Base-by-base conservation (phyloP, 805 yeast species). In the Wickerhamiella galacta region DNA sequence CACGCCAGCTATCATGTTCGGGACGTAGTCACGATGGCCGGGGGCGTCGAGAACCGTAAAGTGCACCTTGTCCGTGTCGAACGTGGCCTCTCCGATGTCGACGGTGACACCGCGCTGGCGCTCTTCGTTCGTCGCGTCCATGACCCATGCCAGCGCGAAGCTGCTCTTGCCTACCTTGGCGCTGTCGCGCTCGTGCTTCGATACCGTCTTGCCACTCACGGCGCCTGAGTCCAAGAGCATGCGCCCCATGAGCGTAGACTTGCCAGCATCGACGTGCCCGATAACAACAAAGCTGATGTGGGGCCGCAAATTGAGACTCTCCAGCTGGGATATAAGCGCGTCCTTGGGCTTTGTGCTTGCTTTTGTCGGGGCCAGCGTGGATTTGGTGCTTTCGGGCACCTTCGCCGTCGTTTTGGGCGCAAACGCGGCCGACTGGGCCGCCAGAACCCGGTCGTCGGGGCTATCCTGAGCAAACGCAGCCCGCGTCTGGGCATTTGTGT, bases 261-360 rank as follows among this genome's bases (percentile, higher is more conserved):
- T 79, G 11, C 92, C 92, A 0, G 87, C 80, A 52, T 79, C 92
- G 5, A 79, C 87, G 51, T 79, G 92, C 8, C 92, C 90, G 42
- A 79, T 75, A 3, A 79, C 82, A 21, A 78, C 83, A 45, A 76
- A 76, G n/a, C 77, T 68, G 31, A 73, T 55, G 34, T 61, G 66
- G 2, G 79, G 77, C 43, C 72, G 72, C 11, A 38, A 26, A 2
- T 29, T 20, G 16, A 38, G 31, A 9, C 19, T 20, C 19, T 26
- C 19, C 5, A 39, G 38, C 6, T 27, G 25, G 8, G 31, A 18
- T 2, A 37, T 18, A 18, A 37, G 25, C 10, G 21, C 30, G 15
- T 31, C 36, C 30, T 33, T 34, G 20, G 30, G 26, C 29, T 32
- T 36, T 20, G 31, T 35, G 6, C 28, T 30, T 7, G 31, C 20